Percentiles rank a stretch among this genome's conserved stretches.
Conservation (phyloP, 2,329 filamentous ascomycete genomes). For the Colletotrichum spinosum region DNA sequence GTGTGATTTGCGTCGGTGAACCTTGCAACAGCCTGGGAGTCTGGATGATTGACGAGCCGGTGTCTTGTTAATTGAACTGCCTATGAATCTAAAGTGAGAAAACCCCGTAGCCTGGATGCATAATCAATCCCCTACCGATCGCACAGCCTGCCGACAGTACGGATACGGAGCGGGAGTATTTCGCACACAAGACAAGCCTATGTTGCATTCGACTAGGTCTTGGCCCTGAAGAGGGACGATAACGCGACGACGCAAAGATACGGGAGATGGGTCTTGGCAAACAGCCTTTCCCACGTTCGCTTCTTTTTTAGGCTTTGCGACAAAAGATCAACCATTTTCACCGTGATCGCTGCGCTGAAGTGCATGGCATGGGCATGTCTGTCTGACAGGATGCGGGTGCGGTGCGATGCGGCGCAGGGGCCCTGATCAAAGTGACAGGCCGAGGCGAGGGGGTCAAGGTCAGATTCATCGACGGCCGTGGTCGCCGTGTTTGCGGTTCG, state of each 20-base stretch:
- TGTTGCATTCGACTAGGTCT: constrained; percentile 6
- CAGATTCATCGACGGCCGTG: not conserved
- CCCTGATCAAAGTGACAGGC: not conserved
- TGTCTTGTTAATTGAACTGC: constrained; percentile 23
- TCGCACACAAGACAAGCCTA: not conserved
- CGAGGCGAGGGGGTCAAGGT: not conserved
- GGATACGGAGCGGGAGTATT: not conserved
- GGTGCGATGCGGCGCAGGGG: constrained; percentile 5
- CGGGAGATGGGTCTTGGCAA: constrained; percentile 29
- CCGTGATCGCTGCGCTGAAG: constrained; percentile 16
- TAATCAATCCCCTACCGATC: not conserved
- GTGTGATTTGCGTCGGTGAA: constrained; percentile 2
- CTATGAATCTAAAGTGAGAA: not conserved
- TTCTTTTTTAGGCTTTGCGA: constrained; percentile 21
- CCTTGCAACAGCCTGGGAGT: constrained; percentile 14
- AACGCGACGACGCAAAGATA: constrained; percentile 18
- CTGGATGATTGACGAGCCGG: constrained; percentile 23
- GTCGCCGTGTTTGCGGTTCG: not conserved
- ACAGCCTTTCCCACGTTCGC: not conserved
- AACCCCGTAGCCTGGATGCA: not conserved
- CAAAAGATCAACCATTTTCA: constrained; percentile 8
- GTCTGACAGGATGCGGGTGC: constrained; percentile 1
- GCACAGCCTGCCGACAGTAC: not conserved
- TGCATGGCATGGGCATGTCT: not conserved
- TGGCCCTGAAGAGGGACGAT: constrained; percentile 11